Evolutionary conservation across 495 filamentous ascomycete genomes (phyloP).

Genomic region (Neurospora sp.): DNA sequence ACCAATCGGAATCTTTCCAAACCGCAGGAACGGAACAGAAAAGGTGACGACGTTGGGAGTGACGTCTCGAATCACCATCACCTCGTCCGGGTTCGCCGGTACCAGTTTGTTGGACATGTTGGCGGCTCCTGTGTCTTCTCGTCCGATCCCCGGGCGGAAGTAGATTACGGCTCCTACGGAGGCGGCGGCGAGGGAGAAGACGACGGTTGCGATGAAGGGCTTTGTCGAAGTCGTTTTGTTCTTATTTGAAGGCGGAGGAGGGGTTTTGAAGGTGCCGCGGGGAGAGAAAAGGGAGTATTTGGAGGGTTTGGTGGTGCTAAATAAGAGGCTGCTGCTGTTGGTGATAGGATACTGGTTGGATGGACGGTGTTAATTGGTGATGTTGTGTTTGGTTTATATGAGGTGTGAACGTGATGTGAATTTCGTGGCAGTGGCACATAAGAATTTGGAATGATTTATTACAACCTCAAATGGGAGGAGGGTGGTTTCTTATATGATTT

Average conservation of each 20-base stretch:
- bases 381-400: neutral
- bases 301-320: neutral
- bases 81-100: constrained; percentile 54
- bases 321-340: neutral
- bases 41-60: constrained; percentile 71
- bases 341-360: neutral
- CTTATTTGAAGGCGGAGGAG: neutral
- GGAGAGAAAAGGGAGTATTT: neutral
- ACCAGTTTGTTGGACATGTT: constrained; percentile 38
- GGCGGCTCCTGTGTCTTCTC: neutral
- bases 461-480: neutral
- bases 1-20: constrained; percentile 71
- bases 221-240: neutral
- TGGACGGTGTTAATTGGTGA: neutral
- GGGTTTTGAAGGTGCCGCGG: neutral
- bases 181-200: neutral
- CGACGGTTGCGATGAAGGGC: neutral
- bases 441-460: neutral
- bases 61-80: constrained; percentile 81
- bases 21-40: constrained; percentile 76
- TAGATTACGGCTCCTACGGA: neutral
- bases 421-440: neutral
- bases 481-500: neutral
- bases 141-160: neutral
- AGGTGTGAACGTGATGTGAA: neutral